phyloP scores from a whole-genome alignment of 352 stramenopile species.

The Phytophthora boehmeriae region DNA sequence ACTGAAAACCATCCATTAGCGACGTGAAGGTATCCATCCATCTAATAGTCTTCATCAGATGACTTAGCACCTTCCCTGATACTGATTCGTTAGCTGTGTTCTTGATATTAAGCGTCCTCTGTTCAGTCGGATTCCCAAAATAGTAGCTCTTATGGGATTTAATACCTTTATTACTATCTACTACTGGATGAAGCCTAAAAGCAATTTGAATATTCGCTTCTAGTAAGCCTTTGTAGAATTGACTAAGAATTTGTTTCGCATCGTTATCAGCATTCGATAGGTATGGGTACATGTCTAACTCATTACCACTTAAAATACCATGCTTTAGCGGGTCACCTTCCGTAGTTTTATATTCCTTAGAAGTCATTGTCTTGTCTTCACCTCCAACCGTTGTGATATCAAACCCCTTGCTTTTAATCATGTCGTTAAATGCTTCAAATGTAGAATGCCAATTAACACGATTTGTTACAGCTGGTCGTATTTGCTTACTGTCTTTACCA shows the following conservation, averaged over 20 bases:
- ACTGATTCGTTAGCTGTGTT: conserved; percentile 12
- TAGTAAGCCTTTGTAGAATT: not conserved
- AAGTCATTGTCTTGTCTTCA: not conserved
- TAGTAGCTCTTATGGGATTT: conserved; percentile 9
- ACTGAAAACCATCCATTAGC: not conserved
- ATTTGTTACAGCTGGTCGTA: conserved; percentile 19
- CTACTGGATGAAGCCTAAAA: not conserved
- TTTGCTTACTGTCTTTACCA: conserved; percentile 12
- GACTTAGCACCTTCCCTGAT: conserved; percentile 6
- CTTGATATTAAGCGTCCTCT: conserved; percentile 8
- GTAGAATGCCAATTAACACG: conserved; percentile 19
- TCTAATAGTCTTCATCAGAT: not conserved
- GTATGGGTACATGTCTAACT: not conserved
- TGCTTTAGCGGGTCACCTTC: too few species aligned
- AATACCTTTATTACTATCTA: not conserved
- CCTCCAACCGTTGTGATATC: conserved; percentile 9
- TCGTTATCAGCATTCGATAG: conserved; percentile 8
- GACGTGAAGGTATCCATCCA: not conserved
- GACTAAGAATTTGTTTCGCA: conserved; percentile 11
- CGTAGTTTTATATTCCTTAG: too few species aligned
- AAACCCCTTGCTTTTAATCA: conserved; percentile 12
- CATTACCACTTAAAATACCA: too few species aligned
- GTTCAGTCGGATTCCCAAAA: conserved; percentile 5
- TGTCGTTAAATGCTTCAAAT: conserved; percentile 20
- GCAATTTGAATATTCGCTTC: conserved; percentile 5